Base-by-base conservation (phyloP, 345 rosid genomes). In the Hypericum perforatum region DNA sequence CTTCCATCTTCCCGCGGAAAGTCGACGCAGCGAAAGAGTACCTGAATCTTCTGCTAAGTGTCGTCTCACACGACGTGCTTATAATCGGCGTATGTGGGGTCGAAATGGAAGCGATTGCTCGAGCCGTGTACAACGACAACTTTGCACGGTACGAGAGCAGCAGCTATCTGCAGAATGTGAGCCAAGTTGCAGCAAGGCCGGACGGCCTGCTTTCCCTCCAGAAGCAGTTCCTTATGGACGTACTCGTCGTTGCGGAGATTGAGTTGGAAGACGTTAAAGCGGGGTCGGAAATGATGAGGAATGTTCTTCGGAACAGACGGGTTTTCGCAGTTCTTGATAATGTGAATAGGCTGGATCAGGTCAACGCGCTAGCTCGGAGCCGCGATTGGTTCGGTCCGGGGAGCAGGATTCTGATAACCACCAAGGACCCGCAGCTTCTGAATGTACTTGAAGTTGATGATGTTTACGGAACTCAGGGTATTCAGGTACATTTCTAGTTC, bases 401-500 rank as follows among this genome's bases (percentile, higher is more conserved):
- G 5, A 44, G 48, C 14, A 44, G 48, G 14, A n/a, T 44, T 9
- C 7, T 44, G 11, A 44, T 44, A 44, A 44, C 48, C 6, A 44
- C 6, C 14, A 44, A 8, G 14, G 48, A 44, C 11, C 48, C 48
- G 6, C 48, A 44, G 5, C 14, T 44, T 6, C 48, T 44, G 12
- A 44, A 44, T 44, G 48, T 44, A n/a, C 13, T 44, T 1, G 48
- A 44, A 15, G 48, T 44, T 44, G 48, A 44, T 44, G 48, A 44
- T 44, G 48, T 44, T 44, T 44, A 44, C 11, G 48, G 48, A 15
- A 5, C 48, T 44, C 12, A 44, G 14, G 13, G 48, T 15, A 44
- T 44, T 10, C 48, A 44, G 48, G 48, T 44, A n/a, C 11, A 15
- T 43, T 43, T 43, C 6, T 40, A 41, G 11, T 41, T 6, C 9